phyloP scores from a whole-genome alignment of 169 alveolate genomes.

The Plasmodium malariae region DNA sequence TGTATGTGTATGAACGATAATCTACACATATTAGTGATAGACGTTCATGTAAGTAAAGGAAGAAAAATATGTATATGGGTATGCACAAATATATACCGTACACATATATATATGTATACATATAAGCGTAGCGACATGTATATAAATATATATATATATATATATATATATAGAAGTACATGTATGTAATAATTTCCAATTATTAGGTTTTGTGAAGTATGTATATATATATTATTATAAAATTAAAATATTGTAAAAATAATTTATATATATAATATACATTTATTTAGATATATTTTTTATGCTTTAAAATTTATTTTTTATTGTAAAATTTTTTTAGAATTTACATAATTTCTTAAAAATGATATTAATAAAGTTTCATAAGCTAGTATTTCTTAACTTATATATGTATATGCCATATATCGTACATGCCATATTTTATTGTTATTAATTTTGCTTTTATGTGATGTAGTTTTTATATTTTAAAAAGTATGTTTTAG shows the following conservation, averaged over 20 bases:
- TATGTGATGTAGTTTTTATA: conserved; percentile 38
- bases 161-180: background rate
- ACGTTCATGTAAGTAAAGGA: background rate
- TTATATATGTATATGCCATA: conserved; percentile 19
- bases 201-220: background rate
- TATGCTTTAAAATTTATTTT: conserved; percentile 32
- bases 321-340: conserved; percentile 56
- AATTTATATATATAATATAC: conserved; percentile 2
- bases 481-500: conserved; percentile 33
- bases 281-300: background rate
- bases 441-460: conserved; percentile 66
- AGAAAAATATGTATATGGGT: background rate
- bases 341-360: conserved; percentile 16
- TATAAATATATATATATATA: background rate
- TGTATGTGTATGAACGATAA: too few relatives aligned
- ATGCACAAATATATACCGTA: background rate
- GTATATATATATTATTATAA: conserved; percentile 8
- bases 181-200: background rate
- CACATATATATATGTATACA: conserved; percentile 1
- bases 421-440: conserved; percentile 22
- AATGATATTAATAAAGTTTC: conserved; percentile 18
- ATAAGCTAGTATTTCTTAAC: conserved; percentile 12
- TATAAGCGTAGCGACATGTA: background rate
- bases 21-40: too few relatives aligned
- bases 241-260: conserved; percentile 4